Conservation (phyloP, 2,329 filamentous ascomycete genomes). For the Lecanosticta acicola region DNA sequence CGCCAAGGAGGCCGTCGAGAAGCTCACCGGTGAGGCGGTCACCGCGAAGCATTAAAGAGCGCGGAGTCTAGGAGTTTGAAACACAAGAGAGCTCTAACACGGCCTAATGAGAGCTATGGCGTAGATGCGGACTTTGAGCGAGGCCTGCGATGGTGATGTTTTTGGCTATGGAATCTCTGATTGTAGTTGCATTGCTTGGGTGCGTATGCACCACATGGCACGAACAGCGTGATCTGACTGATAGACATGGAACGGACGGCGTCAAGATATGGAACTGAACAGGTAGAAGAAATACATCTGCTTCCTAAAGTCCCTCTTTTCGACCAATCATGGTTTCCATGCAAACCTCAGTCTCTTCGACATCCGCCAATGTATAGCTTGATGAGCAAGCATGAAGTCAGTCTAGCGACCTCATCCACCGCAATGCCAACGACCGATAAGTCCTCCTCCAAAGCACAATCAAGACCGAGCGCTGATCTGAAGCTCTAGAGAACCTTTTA, state of each 20-base stretch:
- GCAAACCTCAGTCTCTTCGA: too few species aligned
- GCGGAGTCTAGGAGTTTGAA: neutral
- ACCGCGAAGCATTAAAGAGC: slow-evolving; percentile 56
- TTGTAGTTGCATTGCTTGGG: neutral
- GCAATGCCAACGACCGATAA: too few species aligned
- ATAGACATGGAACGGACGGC: slow-evolving; percentile 1
- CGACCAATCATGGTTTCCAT: too few species aligned
- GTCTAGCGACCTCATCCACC: too few species aligned
- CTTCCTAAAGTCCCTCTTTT: neutral
- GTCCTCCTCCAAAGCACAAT: too few species aligned
- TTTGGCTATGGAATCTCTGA: neutral
- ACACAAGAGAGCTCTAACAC: neutral
- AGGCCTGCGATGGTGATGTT: neutral
- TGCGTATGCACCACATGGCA: neutral
- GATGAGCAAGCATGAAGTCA: too few species aligned
- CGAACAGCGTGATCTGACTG: slow-evolving; percentile 2
- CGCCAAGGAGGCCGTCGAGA: slow-evolving; percentile 61
- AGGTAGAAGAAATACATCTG: slow-evolving; percentile 6
- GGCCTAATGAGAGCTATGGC: neutral
- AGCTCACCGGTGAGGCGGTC: slow-evolving; percentile 57
- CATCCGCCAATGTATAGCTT: too few species aligned
- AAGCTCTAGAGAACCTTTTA: too few species aligned
- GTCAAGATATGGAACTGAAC: slow-evolving; percentile 2
- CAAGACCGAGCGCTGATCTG: too few species aligned
- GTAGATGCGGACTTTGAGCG: neutral